phyloP scores from a whole-genome alignment of 2,329 filamentous ascomycete genomes.

The Claviceps maximensis region DNA sequence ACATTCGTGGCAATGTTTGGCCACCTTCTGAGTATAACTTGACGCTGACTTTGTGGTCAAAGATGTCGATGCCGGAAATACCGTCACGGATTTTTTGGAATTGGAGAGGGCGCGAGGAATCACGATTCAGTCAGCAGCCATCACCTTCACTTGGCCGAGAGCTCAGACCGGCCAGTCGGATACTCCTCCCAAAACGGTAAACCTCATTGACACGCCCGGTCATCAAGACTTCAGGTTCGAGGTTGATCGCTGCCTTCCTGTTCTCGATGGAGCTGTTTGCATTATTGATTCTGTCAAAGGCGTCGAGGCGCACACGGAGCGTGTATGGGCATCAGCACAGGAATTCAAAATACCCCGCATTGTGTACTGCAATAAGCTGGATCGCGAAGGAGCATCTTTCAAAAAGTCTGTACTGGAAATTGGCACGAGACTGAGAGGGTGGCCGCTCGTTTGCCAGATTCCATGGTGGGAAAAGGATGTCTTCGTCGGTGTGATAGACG shows the following conservation, averaged over 20 bases:
- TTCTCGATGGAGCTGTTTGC: slow-evolving; percentile 83
- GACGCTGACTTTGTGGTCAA: neutral
- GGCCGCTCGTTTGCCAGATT: slow-evolving; percentile 87
- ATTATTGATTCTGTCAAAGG: slow-evolving; percentile 86
- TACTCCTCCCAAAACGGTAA: slow-evolving; percentile 52
- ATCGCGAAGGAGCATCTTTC: slow-evolving; percentile 68
- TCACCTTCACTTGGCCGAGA: slow-evolving; percentile 87
- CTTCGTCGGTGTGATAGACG: slow-evolving; percentile 75
- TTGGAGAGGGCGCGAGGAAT: slow-evolving; percentile 86
- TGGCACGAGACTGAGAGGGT: slow-evolving; percentile 62
- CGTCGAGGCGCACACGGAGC: slow-evolving; percentile 92
- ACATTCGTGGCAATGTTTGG: neutral
- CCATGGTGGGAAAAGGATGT: slow-evolving; percentile 82
- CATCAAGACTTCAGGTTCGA: slow-evolving; percentile 98
- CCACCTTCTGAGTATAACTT: neutral
- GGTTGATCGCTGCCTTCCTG: slow-evolving; percentile 76
- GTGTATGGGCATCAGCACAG: slow-evolving; percentile 86
- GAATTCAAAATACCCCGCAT: slow-evolving; percentile 73
- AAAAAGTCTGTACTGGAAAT: slow-evolving; percentile 76
- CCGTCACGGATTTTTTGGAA: slow-evolving; percentile 91
- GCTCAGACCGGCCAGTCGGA: slow-evolving; percentile 27
- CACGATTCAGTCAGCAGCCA: slow-evolving; percentile 93
- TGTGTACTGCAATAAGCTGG: slow-evolving; percentile 66
- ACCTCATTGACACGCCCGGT: slow-evolving; percentile 90
- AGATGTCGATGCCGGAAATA: slow-evolving; percentile 94